Evolutionary conservation across 805 yeast genomes (phyloP).

Genomic region (Yamadazyma kitorensis): DNA sequence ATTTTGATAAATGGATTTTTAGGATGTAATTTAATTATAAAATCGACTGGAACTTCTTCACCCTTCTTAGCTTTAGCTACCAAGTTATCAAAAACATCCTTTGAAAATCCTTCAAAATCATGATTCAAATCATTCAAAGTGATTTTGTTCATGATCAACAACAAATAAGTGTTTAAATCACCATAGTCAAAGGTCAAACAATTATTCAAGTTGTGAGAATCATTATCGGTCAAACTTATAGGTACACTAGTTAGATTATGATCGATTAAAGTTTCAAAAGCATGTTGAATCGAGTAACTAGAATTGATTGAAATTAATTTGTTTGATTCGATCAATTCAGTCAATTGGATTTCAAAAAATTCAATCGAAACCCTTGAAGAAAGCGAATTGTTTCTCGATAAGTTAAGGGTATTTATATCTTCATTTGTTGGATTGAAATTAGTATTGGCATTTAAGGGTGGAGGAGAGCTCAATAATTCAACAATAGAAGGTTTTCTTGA

Average conservation of each 20-base stretch:
- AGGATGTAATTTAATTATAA: slow-evolving; percentile 79
- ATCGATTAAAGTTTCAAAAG: slow-evolving; percentile 72
- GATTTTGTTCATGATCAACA: slow-evolving; percentile 77
- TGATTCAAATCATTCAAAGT: slow-evolving; percentile 33
- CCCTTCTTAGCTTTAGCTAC: slow-evolving; percentile 74
- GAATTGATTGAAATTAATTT: slow-evolving; percentile 70
- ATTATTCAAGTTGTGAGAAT: slow-evolving; percentile 40
- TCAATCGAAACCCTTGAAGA: slow-evolving; percentile 34
- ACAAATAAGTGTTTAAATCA: slow-evolving; percentile 81
- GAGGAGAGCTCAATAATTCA: slow-evolving; percentile 74
- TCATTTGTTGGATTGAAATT: slow-evolving; percentile 40
- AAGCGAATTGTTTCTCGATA: slow-evolving; percentile 35
- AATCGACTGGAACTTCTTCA: slow-evolving; percentile 86
- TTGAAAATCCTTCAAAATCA: slow-evolving; percentile 25
- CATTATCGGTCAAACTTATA: slow-evolving; percentile 37
- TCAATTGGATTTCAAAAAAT: slow-evolving; percentile 72
- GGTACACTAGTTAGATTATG: slow-evolving; percentile 86
- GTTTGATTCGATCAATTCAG: slow-evolving; percentile 74
- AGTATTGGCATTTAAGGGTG: slow-evolving; percentile 49
- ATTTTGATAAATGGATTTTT: slow-evolving; percentile 86
- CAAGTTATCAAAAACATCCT: slow-evolving; percentile 26
- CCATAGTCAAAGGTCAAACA: slow-evolving; percentile 89
- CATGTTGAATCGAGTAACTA: slow-evolving; percentile 74
- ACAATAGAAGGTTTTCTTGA: slow-evolving; percentile 65
- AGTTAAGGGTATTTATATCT: slow-evolving; percentile 35